phyloP scores from a whole-genome alignment of 2,329 filamentous ascomycete species.

The Calonectria pteridis region DNA sequence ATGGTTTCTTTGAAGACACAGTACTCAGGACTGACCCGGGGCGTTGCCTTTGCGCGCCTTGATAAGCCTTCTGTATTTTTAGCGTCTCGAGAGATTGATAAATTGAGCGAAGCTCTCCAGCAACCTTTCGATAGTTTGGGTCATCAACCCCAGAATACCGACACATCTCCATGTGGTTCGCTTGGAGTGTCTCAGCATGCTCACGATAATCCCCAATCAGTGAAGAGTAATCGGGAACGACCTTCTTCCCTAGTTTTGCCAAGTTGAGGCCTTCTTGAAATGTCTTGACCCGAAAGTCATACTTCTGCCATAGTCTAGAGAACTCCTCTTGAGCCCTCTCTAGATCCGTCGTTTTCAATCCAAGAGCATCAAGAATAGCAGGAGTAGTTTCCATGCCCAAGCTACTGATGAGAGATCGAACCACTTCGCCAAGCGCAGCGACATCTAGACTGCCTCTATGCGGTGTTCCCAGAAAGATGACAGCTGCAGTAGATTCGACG shows the following conservation, averaged over 20 bases:
- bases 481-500: constrained; percentile 38
- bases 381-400: constrained; percentile 25
- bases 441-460: constrained; percentile 45
- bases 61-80: no score
- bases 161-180: constrained; percentile 30
- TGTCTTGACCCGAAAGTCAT: constrained; percentile 31
- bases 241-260: constrained; percentile 21
- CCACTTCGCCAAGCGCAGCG: constrained; percentile 28
- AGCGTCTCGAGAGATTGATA: not conserved
- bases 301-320: constrained; percentile 15
- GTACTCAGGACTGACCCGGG: not conserved
- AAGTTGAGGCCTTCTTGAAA: constrained; percentile 33
- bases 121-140: constrained; percentile 30
- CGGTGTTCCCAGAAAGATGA: constrained; percentile 52
- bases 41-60: no score
- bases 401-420: constrained; percentile 34
- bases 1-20: not conserved
- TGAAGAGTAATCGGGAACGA: constrained; percentile 29
- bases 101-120: constrained; percentile 8
- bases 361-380: constrained; percentile 18
- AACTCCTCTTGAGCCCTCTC: constrained; percentile 29
- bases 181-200: constrained; percentile 30
- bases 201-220: constrained; percentile 26
- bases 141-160: constrained; percentile 1
- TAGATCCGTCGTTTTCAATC: constrained; percentile 24